Evolutionary conservation across 768 basidiomycete genomes (phyloP).

Genomic region (Dentipellis sp.): DNA sequence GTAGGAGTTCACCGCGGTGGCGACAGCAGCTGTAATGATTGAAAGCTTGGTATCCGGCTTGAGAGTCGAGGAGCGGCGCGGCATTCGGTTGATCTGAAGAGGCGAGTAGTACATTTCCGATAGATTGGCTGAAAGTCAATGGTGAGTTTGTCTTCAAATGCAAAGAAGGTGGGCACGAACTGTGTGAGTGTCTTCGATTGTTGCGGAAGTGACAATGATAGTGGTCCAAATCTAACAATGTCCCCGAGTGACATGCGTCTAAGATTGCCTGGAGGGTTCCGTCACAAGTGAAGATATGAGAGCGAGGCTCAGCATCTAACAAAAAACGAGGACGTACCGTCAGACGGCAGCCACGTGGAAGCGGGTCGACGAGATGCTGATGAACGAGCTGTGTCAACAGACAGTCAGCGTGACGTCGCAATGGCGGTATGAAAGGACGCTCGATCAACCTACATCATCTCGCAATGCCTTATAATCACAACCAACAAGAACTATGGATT

Average conservation of each 20-base stretch:
- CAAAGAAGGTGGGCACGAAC: not conserved
- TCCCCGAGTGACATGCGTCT: constrained; percentile 16
- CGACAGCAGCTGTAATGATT: no score
- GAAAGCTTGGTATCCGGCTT: no score
- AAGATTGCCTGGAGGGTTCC: constrained; percentile 10
- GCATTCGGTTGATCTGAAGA: not conserved
- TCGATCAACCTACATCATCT: constrained; percentile 9
- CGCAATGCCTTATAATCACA: constrained; percentile 5
- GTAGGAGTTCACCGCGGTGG: not conserved
- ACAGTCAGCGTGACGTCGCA: not conserved
- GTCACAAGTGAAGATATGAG: not conserved
- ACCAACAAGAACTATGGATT: constrained; percentile 1
- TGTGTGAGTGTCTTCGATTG: not conserved
- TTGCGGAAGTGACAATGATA: constrained; percentile 8
- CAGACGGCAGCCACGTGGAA: constrained; percentile 9
- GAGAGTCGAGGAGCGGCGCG: not conserved
- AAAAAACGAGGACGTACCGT: constrained; percentile 4
- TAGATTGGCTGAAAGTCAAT: not conserved
- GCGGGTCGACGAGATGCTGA: constrained; percentile 9
- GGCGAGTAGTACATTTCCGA: not conserved
- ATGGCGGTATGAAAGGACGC: not conserved
- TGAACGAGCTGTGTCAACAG: constrained; percentile 8
- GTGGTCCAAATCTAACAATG: constrained; percentile 13
- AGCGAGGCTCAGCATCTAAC: not conserved
- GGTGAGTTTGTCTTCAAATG: not conserved